These are phyloP conservation scores for Cyclanthera cordifolia DNA, from an alignment of 306 rosid genomes.

Conservation along the genomic window DNA sequence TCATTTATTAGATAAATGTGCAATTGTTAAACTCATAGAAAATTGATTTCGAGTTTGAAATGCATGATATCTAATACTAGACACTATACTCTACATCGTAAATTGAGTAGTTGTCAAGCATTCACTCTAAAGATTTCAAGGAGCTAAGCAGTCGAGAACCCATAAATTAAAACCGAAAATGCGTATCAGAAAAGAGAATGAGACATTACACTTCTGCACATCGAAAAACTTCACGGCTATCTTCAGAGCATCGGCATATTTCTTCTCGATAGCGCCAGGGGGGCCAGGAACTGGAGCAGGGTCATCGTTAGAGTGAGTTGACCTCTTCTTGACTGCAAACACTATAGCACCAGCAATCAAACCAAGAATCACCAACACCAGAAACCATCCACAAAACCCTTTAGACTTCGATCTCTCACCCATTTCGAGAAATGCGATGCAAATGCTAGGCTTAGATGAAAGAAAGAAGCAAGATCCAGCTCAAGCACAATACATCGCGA, in stretches of 20 bases:
- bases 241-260: conserved; percentile 65
- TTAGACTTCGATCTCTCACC: conserved; percentile 38
- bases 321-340: conserved; percentile 35
- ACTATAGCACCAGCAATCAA: conserved; percentile 47
- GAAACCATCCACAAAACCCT: conserved; percentile 64
- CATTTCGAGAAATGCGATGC: conserved; percentile 32
- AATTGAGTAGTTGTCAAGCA: background rate
- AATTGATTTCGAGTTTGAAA: too few relatives aligned
- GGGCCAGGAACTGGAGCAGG: conserved; percentile 67
- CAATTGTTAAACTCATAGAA: too few relatives aligned
- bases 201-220: conserved; percentile 58
- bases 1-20: too few relatives aligned
- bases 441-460: background rate
- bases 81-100: background rate
- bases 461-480: conserved; percentile 24
- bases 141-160: too few relatives aligned
- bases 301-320: conserved; percentile 25
- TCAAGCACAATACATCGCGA: conserved; percentile 7
- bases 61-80: too few relatives aligned
- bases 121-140: background rate
- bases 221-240: conserved; percentile 72
- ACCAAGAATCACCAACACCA: conserved; percentile 49
- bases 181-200: background rate
- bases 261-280: conserved; percentile 53
- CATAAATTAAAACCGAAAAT: background rate